Evolutionary conservation across 2,329 filamentous ascomycete genomes (phyloP).

Genomic region (Botrytis tulipae): DNA sequence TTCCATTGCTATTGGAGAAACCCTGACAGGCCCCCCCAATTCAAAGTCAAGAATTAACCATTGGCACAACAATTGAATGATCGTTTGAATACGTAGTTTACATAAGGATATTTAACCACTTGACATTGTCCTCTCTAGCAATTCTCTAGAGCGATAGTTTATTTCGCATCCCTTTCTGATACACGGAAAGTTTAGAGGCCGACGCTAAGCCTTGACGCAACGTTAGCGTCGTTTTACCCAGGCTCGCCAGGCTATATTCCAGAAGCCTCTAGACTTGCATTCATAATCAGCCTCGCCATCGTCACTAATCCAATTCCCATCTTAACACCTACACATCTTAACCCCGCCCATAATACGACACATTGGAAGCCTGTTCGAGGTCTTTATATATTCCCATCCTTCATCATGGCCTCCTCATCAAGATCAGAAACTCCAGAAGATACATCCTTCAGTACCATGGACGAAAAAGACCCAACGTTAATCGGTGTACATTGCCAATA

Average conservation of each 20-base stretch:
- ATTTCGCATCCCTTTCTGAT: not conserved
- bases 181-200: not conserved
- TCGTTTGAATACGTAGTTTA: not conserved
- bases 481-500: conserved; percentile 91
- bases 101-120: not conserved
- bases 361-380: not conserved
- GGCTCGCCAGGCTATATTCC: conserved; percentile 20
- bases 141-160: not conserved
- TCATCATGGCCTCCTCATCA: conserved; percentile 54
- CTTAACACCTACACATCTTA: conserved; percentile 25
- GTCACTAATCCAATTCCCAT: conserved; percentile 24
- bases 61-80: not conserved
- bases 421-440: conserved; percentile 41
- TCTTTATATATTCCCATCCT: conserved; percentile 21
- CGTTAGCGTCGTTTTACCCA: conserved; percentile 13
- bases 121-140: not conserved
- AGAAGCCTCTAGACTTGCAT: conserved; percentile 28
- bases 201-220: not conserved
- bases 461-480: conserved; percentile 74
- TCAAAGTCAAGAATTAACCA: too few species aligned
- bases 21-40: not conserved
- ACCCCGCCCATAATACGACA: not conserved
- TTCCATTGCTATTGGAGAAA: not conserved
- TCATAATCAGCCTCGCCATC: conserved; percentile 32
- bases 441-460: conserved; percentile 69